These are phyloP conservation scores for Fusarium palustre DNA, from an alignment of 2,329 filamentous ascomycete genomes.

Conservation along the genomic window DNA sequence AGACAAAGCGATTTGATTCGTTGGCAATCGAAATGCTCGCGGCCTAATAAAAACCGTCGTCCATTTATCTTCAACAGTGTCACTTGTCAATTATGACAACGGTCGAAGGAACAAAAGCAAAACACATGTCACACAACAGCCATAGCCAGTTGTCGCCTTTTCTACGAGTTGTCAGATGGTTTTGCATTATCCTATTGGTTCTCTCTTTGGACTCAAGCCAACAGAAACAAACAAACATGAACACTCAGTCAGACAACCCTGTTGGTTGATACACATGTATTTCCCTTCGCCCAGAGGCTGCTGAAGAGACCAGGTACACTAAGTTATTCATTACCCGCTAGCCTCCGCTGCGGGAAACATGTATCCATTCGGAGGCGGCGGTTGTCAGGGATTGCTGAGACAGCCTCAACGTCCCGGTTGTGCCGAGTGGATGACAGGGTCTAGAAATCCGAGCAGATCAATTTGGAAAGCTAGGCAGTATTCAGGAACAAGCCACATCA, in stretches of 20 bases:
- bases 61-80: not conserved
- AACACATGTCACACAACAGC: constrained; percentile 7
- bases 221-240: constrained; percentile 34
- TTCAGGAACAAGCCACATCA: not conserved
- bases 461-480: constrained; percentile 8
- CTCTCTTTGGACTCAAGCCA: not conserved
- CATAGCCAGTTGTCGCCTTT: constrained; percentile 5
- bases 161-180: constrained; percentile 1
- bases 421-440: constrained; percentile 6
- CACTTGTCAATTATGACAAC: constrained; percentile 5
- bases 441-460: constrained; percentile 5
- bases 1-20: not conserved
- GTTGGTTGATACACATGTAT: not conserved
- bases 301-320: not conserved
- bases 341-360: constrained; percentile 10
- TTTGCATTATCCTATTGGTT: constrained; percentile 17
- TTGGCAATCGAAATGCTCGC: not conserved
- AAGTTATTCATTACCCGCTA: constrained; percentile 11
- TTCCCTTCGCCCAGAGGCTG: not conserved
- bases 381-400: constrained; percentile 13
- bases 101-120: constrained; percentile 27
- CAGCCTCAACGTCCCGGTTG: constrained; percentile 11
- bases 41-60: not conserved
- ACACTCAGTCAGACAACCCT: not conserved
- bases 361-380: constrained; percentile 11